A percentile compares a stretch with the other conserved stretches of the same genome.
These are phyloP conservation scores for Thermoascus crustaceus DNA, from an alignment of 2,329 filamentous ascomycete species.

Conservation along the genomic window DNA sequence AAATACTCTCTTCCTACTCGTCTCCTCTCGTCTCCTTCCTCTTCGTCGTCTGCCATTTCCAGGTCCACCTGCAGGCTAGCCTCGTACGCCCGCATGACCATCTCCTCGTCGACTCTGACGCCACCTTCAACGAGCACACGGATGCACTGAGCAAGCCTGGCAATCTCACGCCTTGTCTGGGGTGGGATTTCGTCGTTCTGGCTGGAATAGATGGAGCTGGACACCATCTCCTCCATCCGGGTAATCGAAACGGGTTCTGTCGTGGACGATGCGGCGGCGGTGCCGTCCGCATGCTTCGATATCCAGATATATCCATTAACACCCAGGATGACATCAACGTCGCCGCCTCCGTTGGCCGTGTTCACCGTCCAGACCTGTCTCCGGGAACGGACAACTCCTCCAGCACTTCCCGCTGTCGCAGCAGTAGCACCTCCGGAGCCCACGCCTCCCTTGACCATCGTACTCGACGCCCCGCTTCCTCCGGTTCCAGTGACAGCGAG, in stretches of 20 bases:
- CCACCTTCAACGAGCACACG: conserved; percentile 74
- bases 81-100: conserved; percentile 72
- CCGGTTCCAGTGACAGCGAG: conserved; percentile 72
- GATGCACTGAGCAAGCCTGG: conserved; percentile 72
- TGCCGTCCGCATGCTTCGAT: conserved; percentile 64
- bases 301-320: conserved; percentile 99
- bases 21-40: conserved; percentile 22
- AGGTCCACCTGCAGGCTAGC: conserved; percentile 63
- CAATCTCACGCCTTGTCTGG: conserved; percentile 78
- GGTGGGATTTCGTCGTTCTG: conserved; percentile 81
- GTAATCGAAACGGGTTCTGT: conserved; percentile 58
- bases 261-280: conserved; percentile 33
- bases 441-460: conserved; percentile 23
- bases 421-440: conserved; percentile 51
- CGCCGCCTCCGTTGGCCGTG: conserved; percentile 39
- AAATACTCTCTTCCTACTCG: conserved; percentile 35
- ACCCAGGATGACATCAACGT: conserved; percentile 78
- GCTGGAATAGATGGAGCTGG: conserved; percentile 80
- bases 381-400: conserved; percentile 72
- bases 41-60: conserved; percentile 33
- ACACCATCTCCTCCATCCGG: conserved; percentile 78
- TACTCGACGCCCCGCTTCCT: conserved; percentile 49
- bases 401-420: conserved; percentile 60
- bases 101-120: conserved; percentile 81
- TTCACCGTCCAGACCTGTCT: conserved; percentile 78